Evolutionary conservation across 306 rosid species (phyloP), one percentile per base, ranked within the genome.

Genomic region (Adenanthera pavonina): DNA sequence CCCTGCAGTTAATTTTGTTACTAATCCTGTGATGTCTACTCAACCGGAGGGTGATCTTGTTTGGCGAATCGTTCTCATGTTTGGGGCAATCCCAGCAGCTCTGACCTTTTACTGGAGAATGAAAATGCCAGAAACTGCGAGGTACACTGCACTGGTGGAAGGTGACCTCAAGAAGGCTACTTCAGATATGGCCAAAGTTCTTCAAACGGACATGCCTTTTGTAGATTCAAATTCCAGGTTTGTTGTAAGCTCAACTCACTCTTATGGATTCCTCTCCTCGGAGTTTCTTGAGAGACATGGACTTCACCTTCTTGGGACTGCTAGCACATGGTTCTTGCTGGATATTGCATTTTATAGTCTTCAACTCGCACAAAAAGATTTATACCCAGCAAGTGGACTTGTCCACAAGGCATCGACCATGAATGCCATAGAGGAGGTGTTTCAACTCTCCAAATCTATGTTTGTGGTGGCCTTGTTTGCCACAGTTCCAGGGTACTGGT

Each of bases 401-500:
- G 78, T 92, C 10, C 87, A 70, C 2, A 30, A 66, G 17, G 88
- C 88, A 11, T 84, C 86, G 25, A 47, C 74, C 2, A 89, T 92
- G 97, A 91, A 85, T 74, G 92, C 94, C 34, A 85, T 91, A 1
- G 86, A 87, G 7, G 95, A 92, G 84, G 87, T 92, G 30, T 88
- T 48, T 87, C 84, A 64, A 47, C 87, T 92, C 43, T 91, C 91
- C 48, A 86, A 53, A 81, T 94, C 94, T 5, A 91, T 91, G 85
- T 85, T 86, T 62, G 74, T 84, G 30, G 91, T 92, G 48, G 92
- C 97, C 5, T 81, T 91, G 2, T 30, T 90, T 5, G 90, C 91
- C 57, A 91, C 94, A 0, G 91, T 91, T 6, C 97, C 95, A 4
- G 91, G 97, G 1, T 92, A 92, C 36, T 92, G 94, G 97, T 86